Percentiles rank a stretch among this genome's conserved stretches.
Conservation (phyloP, 179 eudicot genomes). For the Drosera spatulata region DNA sequence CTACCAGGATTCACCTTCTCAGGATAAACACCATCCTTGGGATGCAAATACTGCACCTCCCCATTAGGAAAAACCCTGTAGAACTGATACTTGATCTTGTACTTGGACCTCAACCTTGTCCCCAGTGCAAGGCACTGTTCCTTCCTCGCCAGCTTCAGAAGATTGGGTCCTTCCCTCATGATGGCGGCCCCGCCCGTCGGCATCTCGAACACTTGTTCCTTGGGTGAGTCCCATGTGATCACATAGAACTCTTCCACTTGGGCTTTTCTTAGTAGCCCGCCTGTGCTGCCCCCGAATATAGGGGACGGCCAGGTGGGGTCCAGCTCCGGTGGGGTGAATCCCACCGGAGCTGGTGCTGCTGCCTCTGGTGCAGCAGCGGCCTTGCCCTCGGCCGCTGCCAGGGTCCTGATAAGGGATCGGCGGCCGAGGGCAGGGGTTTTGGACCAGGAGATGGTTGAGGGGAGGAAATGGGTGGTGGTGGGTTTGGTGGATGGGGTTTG, state of each 20-base stretch:
- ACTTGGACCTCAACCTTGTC: too few species aligned
- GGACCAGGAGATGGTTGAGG: too few species aligned
- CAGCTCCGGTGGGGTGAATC: conserved; percentile 89
- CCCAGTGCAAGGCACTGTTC: too few species aligned
- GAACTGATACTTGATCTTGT: conserved; percentile 52
- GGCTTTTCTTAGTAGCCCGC: conserved; percentile 78
- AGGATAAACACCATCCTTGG: conserved; percentile 65
- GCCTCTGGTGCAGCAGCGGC: conserved; percentile 1
- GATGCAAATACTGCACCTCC: conserved; percentile 64
- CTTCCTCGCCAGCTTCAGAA: too few species aligned
- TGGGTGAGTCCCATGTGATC: conserved; percentile 83
- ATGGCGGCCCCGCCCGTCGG: conserved; percentile 93
- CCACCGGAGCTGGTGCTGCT: conserved; percentile 45
- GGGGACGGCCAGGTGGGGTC: conserved; percentile 94
- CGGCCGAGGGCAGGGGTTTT: too few species aligned
- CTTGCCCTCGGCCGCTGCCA: conserved; percentile 3
- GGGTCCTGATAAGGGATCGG: too few species aligned
- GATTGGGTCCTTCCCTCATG: conserved; percentile 74
- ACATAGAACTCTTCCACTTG: conserved; percentile 96
- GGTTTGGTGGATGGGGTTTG: too few species aligned
- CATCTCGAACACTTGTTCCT: conserved; percentile 94
- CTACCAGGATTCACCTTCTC: conserved; percentile 72
- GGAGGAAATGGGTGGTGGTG: too few species aligned
- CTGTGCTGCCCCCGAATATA: conserved; percentile 86
- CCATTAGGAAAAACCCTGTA: conserved; percentile 75